Evolutionary conservation across 192 early-diverging fungal genomes (phyloP).

Genomic region (Diversispora eburnea): DNA sequence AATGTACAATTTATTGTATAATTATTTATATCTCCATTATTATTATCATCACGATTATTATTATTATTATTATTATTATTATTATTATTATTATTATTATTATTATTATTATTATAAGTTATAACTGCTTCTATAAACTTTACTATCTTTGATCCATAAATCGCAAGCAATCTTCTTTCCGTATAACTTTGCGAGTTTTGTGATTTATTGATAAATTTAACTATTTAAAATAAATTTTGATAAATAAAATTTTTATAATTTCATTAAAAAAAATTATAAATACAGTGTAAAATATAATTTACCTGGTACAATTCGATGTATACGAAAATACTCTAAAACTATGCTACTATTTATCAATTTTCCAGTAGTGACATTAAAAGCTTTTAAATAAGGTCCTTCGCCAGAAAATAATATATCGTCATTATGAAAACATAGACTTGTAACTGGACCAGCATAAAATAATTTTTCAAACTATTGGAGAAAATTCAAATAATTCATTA

Average conservation of each 20-base stretch:
- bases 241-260: background rate
- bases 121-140: constrained; percentile 30
- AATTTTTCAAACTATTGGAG: background rate
- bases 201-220: background rate
- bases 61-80: background rate
- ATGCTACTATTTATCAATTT: constrained; percentile 36
- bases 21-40: too few species aligned
- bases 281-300: constrained; percentile 6
- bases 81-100: background rate
- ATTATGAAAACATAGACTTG: constrained; percentile 46
- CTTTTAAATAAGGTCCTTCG: constrained; percentile 56
- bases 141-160: constrained; percentile 53
- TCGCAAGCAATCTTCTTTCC: constrained; percentile 28
- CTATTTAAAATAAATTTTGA: background rate
- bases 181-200: background rate
- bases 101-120: background rate
- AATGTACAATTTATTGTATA: constrained; percentile 17
- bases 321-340: constrained; percentile 40
- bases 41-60: background rate
- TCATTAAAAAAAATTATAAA: background rate
- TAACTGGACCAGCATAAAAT: constrained; percentile 40
- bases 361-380: constrained; percentile 42
- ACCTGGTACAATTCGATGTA: constrained; percentile 54
- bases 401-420: constrained; percentile 48
- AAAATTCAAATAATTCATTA: too few species aligned